These are phyloP conservation scores for Platanus orientalis DNA, from an alignment of 164 flowering plant genomes.

Conservation along the genomic window DNA sequence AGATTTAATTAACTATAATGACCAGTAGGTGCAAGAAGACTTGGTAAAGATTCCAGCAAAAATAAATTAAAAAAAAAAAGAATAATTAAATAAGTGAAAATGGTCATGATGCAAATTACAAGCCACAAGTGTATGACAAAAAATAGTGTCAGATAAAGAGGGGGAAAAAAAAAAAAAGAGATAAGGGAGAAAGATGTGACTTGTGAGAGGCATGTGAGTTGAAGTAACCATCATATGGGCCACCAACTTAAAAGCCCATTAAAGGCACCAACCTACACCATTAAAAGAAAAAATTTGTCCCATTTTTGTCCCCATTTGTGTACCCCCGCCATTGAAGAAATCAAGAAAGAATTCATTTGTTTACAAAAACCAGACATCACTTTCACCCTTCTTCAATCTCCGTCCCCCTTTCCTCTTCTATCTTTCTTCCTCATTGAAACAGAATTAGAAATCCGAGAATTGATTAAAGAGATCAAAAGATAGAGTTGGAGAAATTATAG, in stretches of 20 bases:
- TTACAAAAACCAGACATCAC: not conserved
- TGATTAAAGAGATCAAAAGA: constrained; percentile 46
- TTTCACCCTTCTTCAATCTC: too few relatives aligned
- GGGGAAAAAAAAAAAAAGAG: too few relatives aligned
- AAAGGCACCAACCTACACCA: not conserved
- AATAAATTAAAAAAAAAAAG: not conserved
- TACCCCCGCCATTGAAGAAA: not conserved
- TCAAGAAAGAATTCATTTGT: not conserved
- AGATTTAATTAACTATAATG: too few relatives aligned
- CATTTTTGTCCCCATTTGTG: too few relatives aligned
- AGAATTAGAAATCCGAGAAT: constrained; percentile 23
- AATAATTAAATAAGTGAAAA: not conserved
- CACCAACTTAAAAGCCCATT: not conserved
- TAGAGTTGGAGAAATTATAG: constrained; percentile 22
- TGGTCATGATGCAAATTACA: not conserved
- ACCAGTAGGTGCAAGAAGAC: too few relatives aligned
- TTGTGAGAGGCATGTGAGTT: not conserved
- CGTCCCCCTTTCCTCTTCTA: not conserved
- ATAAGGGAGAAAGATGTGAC: not conserved
- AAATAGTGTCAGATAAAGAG: not conserved
- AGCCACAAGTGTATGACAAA: not conserved
- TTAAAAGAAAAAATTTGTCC: not conserved
- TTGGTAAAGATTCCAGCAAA: not conserved
- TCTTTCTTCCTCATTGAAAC: not conserved
- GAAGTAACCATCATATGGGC: not conserved